These are phyloP conservation scores for Alternaria gaisen DNA, from an alignment of 2,329 filamentous ascomycete species.

Conservation along the genomic window DNA sequence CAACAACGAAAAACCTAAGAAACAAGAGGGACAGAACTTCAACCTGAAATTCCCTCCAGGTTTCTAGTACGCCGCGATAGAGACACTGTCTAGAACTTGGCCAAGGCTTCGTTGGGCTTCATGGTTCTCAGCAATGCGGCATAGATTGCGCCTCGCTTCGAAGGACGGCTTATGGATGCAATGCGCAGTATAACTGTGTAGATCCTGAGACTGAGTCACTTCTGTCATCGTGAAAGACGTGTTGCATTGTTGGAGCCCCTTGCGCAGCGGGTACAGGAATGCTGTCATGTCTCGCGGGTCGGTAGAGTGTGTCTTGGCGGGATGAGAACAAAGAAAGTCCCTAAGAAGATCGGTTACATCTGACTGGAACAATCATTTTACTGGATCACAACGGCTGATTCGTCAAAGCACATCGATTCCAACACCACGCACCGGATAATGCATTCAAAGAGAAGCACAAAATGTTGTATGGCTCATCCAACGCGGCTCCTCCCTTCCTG, in stretches of 20 bases:
- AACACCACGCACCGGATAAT: conserved; percentile 37
- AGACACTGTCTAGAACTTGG: conserved; percentile 32
- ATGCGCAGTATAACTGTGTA: conserved; percentile 19
- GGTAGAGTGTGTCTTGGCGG: conserved; percentile 40
- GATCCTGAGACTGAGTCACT: conserved; percentile 27
- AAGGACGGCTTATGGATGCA: conserved; percentile 5
- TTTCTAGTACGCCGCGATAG: conserved; percentile 32
- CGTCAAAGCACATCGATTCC: conserved; percentile 34
- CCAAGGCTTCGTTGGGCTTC: conserved; percentile 9
- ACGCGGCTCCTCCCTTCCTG: conserved; percentile 35
- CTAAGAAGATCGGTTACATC: conserved; percentile 42
- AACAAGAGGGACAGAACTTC: conserved; percentile 31
- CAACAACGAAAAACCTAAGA: conserved; percentile 25
- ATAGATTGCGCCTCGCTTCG: conserved; percentile 12
- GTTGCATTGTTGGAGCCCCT: conserved; percentile 45
- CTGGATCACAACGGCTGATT: conserved; percentile 32
- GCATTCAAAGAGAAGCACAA: conserved; percentile 45
- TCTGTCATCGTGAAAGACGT: conserved; percentile 27
- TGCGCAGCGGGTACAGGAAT: conserved; percentile 42
- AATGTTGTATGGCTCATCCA: conserved; percentile 33
- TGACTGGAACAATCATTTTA: conserved; percentile 49
- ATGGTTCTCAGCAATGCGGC: conserved; percentile 1
- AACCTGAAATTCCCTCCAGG: conserved; percentile 45
- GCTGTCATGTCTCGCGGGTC: conserved; percentile 47
- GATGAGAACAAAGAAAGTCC: conserved; percentile 48